Evolutionary conservation across 1,284 basidiomycete genomes (phyloP).

Genomic region (Paramarasmius palmivorus): DNA sequence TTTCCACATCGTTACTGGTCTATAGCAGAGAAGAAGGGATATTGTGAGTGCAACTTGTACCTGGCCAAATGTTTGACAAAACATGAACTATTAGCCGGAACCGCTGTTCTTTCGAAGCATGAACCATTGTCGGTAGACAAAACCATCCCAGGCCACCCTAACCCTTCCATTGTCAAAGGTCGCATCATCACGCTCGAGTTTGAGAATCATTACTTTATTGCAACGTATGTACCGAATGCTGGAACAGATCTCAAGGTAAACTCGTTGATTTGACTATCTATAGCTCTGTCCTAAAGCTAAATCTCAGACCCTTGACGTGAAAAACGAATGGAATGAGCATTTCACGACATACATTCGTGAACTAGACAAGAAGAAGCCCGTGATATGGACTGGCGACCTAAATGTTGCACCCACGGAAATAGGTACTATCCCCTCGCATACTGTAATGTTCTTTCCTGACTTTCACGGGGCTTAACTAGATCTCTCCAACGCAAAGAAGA

Average conservation of each 20-base stretch:
- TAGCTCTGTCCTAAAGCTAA: not conserved
- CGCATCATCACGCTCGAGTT: conserved; percentile 85
- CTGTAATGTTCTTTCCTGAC: not conserved
- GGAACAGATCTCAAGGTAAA: conserved; percentile 76
- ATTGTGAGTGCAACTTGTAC: conserved; percentile 46
- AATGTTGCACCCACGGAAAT: conserved; percentile 82
- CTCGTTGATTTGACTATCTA: not conserved
- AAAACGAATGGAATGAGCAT: conserved; percentile 76
- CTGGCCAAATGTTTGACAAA: not conserved
- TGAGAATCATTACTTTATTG: conserved; percentile 68
- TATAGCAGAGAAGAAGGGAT: conserved; percentile 73
- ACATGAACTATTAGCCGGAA: conserved; percentile 57
- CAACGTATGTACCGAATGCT: conserved; percentile 89
- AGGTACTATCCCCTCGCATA: conserved; percentile 37
- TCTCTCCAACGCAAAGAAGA: conserved; percentile 62
- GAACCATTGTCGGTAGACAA: conserved; percentile 70
- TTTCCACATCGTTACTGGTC: conserved; percentile 79
- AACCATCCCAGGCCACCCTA: conserved; percentile 72
- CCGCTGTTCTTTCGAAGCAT: conserved; percentile 78
- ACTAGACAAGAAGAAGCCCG: conserved; percentile 76
- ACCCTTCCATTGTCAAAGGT: conserved; percentile 64
- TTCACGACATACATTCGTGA: conserved; percentile 73
- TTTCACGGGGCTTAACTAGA: conserved; percentile 50
- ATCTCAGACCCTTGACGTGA: conserved; percentile 65
- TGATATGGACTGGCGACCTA: conserved; percentile 89